Base-by-base conservation (phyloP, 2,329 filamentous ascomycete species). In the Ophiostoma montium region DNA sequence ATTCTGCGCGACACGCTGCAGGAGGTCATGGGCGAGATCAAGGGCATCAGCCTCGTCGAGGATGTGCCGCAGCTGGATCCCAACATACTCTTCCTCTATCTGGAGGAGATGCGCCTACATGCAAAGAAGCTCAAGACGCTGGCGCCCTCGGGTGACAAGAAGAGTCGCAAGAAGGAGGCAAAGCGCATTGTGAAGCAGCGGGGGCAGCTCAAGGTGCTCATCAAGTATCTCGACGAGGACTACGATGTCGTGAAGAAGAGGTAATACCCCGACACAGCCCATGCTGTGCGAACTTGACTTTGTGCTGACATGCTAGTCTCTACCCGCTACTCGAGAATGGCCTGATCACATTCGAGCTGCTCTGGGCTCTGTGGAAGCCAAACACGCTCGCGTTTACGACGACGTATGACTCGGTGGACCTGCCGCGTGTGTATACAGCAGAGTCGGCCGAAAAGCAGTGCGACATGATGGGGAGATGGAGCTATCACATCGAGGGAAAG, bases 331-430 rank as follows among this genome's bases (percentile, higher is more conserved):
- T 94, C 2, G 76, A 87, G 54, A 84, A 82, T 31, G 86, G 86
- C 9, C 79, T 87, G 41, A 94, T 94, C 61, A 94, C 86, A 0
- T 95, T 89, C 57, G 86, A 95, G 50, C 72, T 94, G 2, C 69
- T 94, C 1, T 94, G 88, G 88, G 86, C 87, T 0, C 67, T 95
- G 3, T 94, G 84, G 74, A 94, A 92, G 59, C 88, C 88, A 0
- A 85, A 87, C 57, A 87, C 85, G 0, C 75, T 94, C 18, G 82
- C 79, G 1, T 90, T 83, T 61, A 78, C 82, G 0, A 76, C 78
- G 0, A 90, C 85, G 0, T 94, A 94, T 54, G 84, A 84, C 3
- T 80, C 78, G 33, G 67, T 72, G 13, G 84, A 90, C 35, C 81
- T 92, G 57, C 84, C 86, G 2, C 77, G 86, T 15, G 83, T 84